Conservation (phyloP, 225 moss, liverwort and hornwort species). For the Physcomitrium patens region DNA sequence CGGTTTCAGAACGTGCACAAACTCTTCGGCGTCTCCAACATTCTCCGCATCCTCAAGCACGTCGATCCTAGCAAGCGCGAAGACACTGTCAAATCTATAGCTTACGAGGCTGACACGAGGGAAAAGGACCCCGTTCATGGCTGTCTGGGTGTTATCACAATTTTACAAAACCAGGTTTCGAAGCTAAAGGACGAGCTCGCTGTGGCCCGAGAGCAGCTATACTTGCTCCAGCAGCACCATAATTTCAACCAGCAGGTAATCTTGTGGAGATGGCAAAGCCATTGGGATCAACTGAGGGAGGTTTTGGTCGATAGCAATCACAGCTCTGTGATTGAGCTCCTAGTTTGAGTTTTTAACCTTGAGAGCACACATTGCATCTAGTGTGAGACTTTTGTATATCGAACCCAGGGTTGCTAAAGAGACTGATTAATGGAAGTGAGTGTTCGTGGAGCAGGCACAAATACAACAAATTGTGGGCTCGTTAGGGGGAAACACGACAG, state of each 20-base stretch:
- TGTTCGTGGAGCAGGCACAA: slow-evolving; percentile 42
- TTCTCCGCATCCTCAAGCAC: slow-evolving; percentile 73
- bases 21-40: slow-evolving; percentile 72
- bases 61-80: slow-evolving; percentile 62
- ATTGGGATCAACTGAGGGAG: too few relatives aligned
- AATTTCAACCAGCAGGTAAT: slow-evolving; percentile 57
- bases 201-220: slow-evolving; percentile 54
- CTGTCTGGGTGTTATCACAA: slow-evolving; percentile 63
- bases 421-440: too few relatives aligned
- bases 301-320: too few relatives aligned
- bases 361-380: neutral
- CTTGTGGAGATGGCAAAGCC: neutral
- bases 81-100: slow-evolving; percentile 67
- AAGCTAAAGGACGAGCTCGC: slow-evolving; percentile 63
- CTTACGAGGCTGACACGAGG: slow-evolving; percentile 71
- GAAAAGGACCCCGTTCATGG: slow-evolving; percentile 75
- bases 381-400: neutral
- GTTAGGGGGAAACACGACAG: slow-evolving; percentile 48
- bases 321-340: too few relatives aligned
- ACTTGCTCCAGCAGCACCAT: slow-evolving; percentile 50
- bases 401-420: neutral
- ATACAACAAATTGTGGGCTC: slow-evolving; percentile 56
- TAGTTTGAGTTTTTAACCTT: too few relatives aligned
- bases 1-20: slow-evolving; percentile 75
- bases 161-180: slow-evolving; percentile 58